Base-by-base conservation (phyloP, 2,329 filamentous ascomycete genomes). In the Trichocomaceae sp. region DNA sequence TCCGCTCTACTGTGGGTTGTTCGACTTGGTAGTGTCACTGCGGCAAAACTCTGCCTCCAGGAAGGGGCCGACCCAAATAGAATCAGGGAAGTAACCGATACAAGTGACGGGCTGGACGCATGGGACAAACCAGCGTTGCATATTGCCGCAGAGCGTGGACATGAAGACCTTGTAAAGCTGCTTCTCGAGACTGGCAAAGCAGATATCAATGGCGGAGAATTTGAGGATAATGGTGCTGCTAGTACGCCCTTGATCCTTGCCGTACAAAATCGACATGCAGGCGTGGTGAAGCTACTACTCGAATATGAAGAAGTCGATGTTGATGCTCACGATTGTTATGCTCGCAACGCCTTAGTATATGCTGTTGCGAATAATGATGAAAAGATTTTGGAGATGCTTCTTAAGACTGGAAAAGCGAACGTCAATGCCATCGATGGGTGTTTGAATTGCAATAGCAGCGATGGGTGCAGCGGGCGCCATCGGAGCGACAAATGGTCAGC, bases 231-330 rank as follows among this genome's bases (percentile, higher is more conserved):
- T 15, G 31, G 9, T 15, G 9, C 31, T 15, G 10, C 10, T 26
- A 17, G 19, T 26, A 46, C 52, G 26, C 39, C 52, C 46, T 20
- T 55, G 8, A 19, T 6, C 10, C 15, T 12, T 6, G 78, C 78
- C 2, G 77, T 77, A 12, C 74, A 76, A 57, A 75, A 75, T 41
- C 45, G 52, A n/a, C 33, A 42, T 13, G 26, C 33, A 39, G 15
- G 13, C 4, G n/a, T 20, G 23, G 45, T 49, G 15, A 54, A 49
- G 45, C 45, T 54, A 17, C 26, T 54, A 22, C 5, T 54, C 33
- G 33, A 49, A 26, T 22, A 19, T n/a, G 45, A 20, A 19, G 35
- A 22, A 26, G 22, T 19, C 9, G 22, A 33, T 26, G 47, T 29
- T 41, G 33, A 46, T 33, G 12, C 7, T 19, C 48, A 52, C 22